Conservation (phyloP, 1,139 yeast genomes). For the Suhomyces bribrorum region DNA sequence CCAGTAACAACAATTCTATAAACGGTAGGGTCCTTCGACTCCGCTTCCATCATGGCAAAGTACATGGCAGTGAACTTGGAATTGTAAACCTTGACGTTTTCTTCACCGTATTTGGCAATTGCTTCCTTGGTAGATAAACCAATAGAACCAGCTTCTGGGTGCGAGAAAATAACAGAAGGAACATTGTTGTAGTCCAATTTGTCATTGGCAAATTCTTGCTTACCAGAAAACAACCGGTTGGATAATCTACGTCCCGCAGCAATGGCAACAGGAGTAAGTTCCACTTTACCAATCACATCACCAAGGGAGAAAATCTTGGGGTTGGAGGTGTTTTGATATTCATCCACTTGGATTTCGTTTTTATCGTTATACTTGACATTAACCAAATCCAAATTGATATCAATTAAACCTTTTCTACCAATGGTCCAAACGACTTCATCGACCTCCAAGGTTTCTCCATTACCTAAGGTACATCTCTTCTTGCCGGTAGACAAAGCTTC, state of each 20-base stretch:
- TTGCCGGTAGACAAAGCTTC: slow-evolving; percentile 62
- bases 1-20: slow-evolving; percentile 84
- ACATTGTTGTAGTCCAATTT: slow-evolving; percentile 83
- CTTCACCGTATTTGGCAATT: slow-evolving; percentile 72
- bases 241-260: slow-evolving; percentile 96
- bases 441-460: slow-evolving; percentile 61
- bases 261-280: slow-evolving; percentile 96
- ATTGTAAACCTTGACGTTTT: slow-evolving; percentile 76
- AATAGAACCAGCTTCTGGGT: slow-evolving; percentile 95
- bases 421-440: slow-evolving; percentile 90
- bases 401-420: slow-evolving; percentile 79
- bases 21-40: slow-evolving; percentile 79
- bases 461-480: slow-evolving; percentile 58
- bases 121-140: slow-evolving; percentile 86
- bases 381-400: slow-evolving; percentile 73
- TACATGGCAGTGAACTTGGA: slow-evolving; percentile 89
- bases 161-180: slow-evolving; percentile 92
- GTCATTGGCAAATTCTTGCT: slow-evolving; percentile 59
- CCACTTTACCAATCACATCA: slow-evolving; percentile 88
- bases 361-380: slow-evolving; percentile 64
- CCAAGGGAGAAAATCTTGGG: slow-evolving; percentile 82
- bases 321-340: slow-evolving; percentile 79
- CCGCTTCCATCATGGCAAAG: slow-evolving; percentile 71
- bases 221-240: slow-evolving; percentile 83
- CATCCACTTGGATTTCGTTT: slow-evolving; percentile 73